These are phyloP conservation scores for Septoria petroselini DNA, from an alignment of 2,329 filamentous ascomycete genomes.

Conservation along the genomic window DNA sequence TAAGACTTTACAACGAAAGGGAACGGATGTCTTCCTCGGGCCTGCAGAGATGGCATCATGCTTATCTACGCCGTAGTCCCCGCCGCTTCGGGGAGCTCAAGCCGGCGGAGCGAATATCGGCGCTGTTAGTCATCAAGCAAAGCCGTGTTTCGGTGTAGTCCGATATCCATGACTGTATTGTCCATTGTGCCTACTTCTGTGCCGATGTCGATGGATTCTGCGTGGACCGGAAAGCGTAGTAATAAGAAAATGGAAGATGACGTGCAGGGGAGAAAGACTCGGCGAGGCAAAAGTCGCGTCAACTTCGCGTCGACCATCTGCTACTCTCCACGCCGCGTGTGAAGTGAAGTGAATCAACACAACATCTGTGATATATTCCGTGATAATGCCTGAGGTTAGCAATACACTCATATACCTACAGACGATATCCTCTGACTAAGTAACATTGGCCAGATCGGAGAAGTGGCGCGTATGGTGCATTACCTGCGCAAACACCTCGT, in stretches of 20 bases:
- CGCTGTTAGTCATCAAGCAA: conserved; percentile 16
- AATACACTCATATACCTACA: not conserved
- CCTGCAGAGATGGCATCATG: conserved; percentile 7
- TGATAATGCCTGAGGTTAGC: conserved; percentile 23
- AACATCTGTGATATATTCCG: not conserved
- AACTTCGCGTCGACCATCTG: not conserved
- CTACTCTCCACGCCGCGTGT: too few species aligned
- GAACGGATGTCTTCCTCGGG: conserved; percentile 18
- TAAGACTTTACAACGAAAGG: too few species aligned
- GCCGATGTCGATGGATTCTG: too few species aligned
- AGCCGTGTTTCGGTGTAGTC: too few species aligned
- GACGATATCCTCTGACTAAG: not conserved
- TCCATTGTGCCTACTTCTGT: too few species aligned
- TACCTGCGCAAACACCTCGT: conserved; percentile 80
- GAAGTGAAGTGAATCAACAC: not conserved
- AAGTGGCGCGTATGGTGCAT: conserved; percentile 79
- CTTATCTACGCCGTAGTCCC: conserved; percentile 20
- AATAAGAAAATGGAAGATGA: too few species aligned
- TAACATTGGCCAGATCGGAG: conserved; percentile 44
- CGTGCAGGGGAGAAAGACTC: too few species aligned
- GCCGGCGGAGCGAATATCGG: conserved; percentile 8
- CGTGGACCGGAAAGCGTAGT: too few species aligned
- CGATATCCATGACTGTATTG: too few species aligned
- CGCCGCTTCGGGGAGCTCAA: conserved; percentile 13
- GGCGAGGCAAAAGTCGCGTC: not conserved